These are phyloP conservation scores for Rosa multiflora DNA, from an alignment of 306 rosid species.

Conservation along the genomic window DNA sequence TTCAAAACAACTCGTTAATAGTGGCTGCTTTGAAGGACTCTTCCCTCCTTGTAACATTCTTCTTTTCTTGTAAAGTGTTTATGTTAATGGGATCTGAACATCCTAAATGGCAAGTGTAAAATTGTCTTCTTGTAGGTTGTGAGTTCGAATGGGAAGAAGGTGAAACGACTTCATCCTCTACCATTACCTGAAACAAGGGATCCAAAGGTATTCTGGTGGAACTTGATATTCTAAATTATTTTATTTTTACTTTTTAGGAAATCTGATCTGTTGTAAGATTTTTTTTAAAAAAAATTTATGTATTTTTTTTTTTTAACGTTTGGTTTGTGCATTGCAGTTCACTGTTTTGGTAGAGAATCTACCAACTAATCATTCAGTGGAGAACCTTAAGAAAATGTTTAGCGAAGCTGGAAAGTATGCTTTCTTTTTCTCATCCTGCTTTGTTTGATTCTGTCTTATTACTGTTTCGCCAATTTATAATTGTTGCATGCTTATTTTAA, in stretches of 20 bases:
- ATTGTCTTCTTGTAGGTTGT: conserved; percentile 54
- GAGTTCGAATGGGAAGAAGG: conserved; percentile 76
- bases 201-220: conserved; percentile 60
- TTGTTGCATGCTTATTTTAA: conserved; percentile 18
- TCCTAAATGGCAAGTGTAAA: conserved; percentile 19
- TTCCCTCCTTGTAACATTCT: conserved; percentile 63
- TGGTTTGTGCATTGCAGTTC: conserved; percentile 60
- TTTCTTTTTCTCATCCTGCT: conserved; percentile 15
- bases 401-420: conserved; percentile 85
- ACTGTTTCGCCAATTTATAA: conserved; percentile 21
- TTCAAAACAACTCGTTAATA: conserved; percentile 49
- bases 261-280: neutral
- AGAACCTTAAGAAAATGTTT: conserved; percentile 68
- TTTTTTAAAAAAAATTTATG: neutral
- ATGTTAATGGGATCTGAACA: conserved; percentile 26
- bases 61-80: conserved; percentile 19
- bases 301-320: conserved; percentile 19
- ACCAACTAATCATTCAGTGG: conserved; percentile 83
- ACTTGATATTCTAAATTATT: neutral
- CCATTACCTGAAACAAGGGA: conserved; percentile 52
- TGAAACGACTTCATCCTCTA: conserved; percentile 76
- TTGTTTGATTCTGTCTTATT: conserved; percentile 1
- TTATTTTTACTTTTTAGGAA: neutral
- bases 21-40: conserved; percentile 78
- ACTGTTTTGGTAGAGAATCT: conserved; percentile 95